These are phyloP conservation scores for Mariannaea elegans DNA, from an alignment of 2,329 filamentous ascomycete genomes.

Conservation along the genomic window DNA sequence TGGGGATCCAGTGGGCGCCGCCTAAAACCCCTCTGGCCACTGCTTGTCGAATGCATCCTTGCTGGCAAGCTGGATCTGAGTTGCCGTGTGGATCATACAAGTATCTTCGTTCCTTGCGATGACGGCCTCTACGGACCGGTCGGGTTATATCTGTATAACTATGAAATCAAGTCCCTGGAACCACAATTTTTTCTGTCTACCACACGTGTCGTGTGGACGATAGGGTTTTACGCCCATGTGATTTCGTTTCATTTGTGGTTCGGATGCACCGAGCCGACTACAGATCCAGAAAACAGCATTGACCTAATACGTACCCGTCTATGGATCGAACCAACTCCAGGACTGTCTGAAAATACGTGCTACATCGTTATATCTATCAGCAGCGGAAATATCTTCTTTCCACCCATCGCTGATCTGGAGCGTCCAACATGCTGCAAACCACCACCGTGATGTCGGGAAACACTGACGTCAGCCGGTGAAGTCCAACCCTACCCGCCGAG, in stretches of 20 bases:
- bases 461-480: slow-evolving; percentile 86
- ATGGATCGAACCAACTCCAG: background rate
- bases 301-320: background rate
- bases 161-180: background rate
- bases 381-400: slow-evolving; percentile 93
- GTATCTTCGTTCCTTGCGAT: background rate
- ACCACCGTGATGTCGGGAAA: slow-evolving; percentile 90
- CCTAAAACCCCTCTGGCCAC: background rate
- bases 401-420: slow-evolving; percentile 88
- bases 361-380: slow-evolving; percentile 48
- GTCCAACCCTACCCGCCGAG: slow-evolving; percentile 82
- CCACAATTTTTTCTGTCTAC: background rate
- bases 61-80: slow-evolving; percentile 5
- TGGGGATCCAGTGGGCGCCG: background rate
- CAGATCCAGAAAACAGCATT: background rate
- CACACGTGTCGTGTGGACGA: background rate
- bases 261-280: background rate
- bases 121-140: background rate
- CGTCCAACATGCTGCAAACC: slow-evolving; percentile 81
- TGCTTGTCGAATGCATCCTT: background rate
- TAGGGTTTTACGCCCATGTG: background rate
- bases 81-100: background rate
- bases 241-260: background rate
- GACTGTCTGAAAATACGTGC: background rate
- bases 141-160: slow-evolving; percentile 8